These are phyloP conservation scores for Hanseniaspora pseudoguilliermondii DNA, from an alignment of 805 yeast genomes.

Conservation along the genomic window DNA sequence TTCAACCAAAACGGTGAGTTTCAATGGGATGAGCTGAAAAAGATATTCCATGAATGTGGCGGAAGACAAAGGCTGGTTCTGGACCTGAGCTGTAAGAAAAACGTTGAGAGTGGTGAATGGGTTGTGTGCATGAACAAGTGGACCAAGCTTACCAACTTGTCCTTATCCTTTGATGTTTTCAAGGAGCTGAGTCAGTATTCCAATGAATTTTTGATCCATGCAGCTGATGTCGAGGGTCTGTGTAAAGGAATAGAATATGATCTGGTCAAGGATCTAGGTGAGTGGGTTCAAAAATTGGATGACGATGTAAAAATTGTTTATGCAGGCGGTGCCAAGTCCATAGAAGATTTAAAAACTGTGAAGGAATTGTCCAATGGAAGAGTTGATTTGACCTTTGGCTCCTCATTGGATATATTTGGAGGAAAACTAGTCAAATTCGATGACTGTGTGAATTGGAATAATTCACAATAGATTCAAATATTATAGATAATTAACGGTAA, in stretches of 20 bases:
- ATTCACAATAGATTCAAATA: slow-evolving; percentile 16
- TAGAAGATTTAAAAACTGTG: slow-evolving; percentile 58
- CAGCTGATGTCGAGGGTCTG: slow-evolving; percentile 96
- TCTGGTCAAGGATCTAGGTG: slow-evolving; percentile 55
- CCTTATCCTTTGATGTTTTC: slow-evolving; percentile 43
- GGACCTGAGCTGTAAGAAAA: slow-evolving; percentile 69
- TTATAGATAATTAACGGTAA: neutral
- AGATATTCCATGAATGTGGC: slow-evolving; percentile 40
- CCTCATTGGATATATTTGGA: slow-evolving; percentile 89
- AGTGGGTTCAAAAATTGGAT: slow-evolving; percentile 44
- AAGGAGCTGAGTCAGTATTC: slow-evolving; percentile 48
- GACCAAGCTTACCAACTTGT: slow-evolving; percentile 73
- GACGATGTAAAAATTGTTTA: slow-evolving; percentile 64
- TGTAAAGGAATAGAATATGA: slow-evolving; percentile 84
- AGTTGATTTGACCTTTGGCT: slow-evolving; percentile 87
- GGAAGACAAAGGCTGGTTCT: slow-evolving; percentile 47
- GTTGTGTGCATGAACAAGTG: slow-evolving; percentile 96
- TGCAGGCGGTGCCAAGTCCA: slow-evolving; percentile 89
- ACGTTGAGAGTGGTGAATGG: slow-evolving; percentile 40
- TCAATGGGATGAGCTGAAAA: slow-evolving; percentile 37
- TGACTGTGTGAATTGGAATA: slow-evolving; percentile 70
- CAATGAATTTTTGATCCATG: slow-evolving; percentile 82
- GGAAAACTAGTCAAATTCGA: slow-evolving; percentile 65
- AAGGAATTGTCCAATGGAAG: slow-evolving; percentile 56
- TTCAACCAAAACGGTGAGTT: slow-evolving; percentile 43